A percentile compares a stretch with the other conserved stretches of the same genome.
phyloP scores from a whole-genome alignment of 2,329 filamentous ascomycete genomes.

The Cadophora malorum region DNA sequence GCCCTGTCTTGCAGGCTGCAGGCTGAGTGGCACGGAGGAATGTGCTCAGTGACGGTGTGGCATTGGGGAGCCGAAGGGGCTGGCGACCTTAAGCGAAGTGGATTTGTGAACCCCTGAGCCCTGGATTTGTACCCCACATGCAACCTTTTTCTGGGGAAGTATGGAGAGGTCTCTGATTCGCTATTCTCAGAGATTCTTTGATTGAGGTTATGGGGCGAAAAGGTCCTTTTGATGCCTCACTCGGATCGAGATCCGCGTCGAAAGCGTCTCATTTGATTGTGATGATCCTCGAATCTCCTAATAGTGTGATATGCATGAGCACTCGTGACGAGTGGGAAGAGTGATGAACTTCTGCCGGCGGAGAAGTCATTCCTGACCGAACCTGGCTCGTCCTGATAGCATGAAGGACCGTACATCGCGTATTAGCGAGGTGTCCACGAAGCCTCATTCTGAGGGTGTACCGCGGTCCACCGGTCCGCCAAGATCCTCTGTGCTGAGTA shows the following conservation, averaged over 20 bases:
- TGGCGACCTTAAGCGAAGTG: not conserved
- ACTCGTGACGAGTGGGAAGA: no score
- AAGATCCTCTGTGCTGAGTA: not conserved
- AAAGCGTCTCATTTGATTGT: not conserved
- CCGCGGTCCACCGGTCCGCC: slow-evolving; percentile 3
- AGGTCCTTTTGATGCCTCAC: not conserved
- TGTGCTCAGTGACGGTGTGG: slow-evolving; percentile 4
- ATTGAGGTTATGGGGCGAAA: not conserved
- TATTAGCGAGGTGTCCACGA: not conserved
- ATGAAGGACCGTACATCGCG: not conserved
- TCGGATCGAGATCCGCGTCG: not conserved
- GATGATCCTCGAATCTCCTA: not conserved
- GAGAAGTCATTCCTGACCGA: not conserved
- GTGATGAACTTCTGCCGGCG: no score
- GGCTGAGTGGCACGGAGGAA: not conserved
- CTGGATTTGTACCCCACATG: slow-evolving; percentile 4
- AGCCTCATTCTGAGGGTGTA: not conserved
- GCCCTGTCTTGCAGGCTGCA: not conserved
- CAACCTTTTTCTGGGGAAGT: not conserved
- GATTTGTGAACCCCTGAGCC: not conserved
- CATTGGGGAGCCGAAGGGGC: slow-evolving; percentile 12
- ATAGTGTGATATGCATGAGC: not conserved
- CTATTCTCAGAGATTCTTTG: not conserved
- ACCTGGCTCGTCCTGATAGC: not conserved
- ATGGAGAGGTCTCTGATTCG: not conserved